Conservation (phyloP, 2,329 filamentous ascomycete genomes). For the Fusarium sp. region DNA sequence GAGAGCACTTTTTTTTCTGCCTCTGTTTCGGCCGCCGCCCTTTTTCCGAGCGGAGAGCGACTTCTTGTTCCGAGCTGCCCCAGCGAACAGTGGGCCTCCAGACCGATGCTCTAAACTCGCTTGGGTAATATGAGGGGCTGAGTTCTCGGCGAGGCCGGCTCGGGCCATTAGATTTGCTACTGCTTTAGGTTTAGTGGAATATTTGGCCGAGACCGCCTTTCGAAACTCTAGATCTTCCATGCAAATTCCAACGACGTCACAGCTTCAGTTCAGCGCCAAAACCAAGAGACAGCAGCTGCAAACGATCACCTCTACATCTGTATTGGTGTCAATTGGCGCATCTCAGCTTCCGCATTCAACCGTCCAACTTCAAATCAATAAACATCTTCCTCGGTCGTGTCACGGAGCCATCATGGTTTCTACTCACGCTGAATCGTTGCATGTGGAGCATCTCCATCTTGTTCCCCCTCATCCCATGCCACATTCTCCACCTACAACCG, state of each 20-base stretch:
- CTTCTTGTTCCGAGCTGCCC: conserved; percentile 40
- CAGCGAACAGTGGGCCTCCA: conserved; percentile 15
- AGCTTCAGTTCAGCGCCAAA: not conserved
- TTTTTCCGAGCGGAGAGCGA: conserved; percentile 34
- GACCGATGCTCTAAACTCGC: conserved; percentile 6
- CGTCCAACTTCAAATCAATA: not conserved
- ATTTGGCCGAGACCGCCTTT: conserved; percentile 3
- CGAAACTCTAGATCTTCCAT: not conserved
- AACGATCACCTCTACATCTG: not conserved
- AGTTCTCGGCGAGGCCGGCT: conserved; percentile 8
- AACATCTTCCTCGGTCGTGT: not conserved
- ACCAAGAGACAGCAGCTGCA: not conserved
- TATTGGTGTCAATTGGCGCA: not conserved
- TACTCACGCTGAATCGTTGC: conserved; percentile 14
- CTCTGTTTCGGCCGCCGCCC: conserved; percentile 35
- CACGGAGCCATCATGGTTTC: conserved; percentile 24
- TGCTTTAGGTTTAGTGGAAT: conserved; percentile 13
- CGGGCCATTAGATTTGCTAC: conserved; percentile 19
- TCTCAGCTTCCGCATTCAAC: not conserved
- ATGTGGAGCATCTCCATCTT: conserved; percentile 18
- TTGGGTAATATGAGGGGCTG: conserved; percentile 23
- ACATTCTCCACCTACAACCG: not conserved
- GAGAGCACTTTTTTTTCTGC: conserved; percentile 24
- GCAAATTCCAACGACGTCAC: conserved; percentile 29
- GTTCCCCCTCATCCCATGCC: conserved; percentile 1